These are phyloP conservation scores for Hortaea sp. DNA, from an alignment of 2,329 filamentous ascomycete species.

Conservation along the genomic window DNA sequence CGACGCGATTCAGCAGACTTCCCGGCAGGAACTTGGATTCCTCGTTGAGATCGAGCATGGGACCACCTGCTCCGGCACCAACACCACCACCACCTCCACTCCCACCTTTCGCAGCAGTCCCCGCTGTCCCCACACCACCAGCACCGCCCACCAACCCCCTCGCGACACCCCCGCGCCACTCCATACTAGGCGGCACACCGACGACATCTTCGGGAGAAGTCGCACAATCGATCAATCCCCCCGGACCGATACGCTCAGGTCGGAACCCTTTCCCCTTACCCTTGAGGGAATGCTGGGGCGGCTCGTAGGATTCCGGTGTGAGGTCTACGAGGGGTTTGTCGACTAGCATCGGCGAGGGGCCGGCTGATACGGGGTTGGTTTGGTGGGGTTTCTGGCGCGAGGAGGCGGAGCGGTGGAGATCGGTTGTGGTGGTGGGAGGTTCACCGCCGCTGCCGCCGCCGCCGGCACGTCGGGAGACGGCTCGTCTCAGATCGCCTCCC, in stretches of 20 bases:
- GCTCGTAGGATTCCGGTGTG: constrained; percentile 53
- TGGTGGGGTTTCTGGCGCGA: constrained; percentile 4
- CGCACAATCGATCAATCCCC: constrained; percentile 36
- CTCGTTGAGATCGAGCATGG: constrained; percentile 35
- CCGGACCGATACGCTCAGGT: constrained; percentile 24
- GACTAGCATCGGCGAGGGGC: constrained; percentile 35
- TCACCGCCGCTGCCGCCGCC: constrained; percentile 6
- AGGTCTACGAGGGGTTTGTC: constrained; percentile 57
- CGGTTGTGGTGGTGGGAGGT: constrained; percentile 11
- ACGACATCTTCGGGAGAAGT: constrained; percentile 35
- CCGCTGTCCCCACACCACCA: constrained; percentile 32
- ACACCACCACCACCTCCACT: constrained; percentile 37
- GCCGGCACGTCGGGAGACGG: constrained; percentile 3
- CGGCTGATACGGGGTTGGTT: constrained; percentile 25
- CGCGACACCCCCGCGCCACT: constrained; percentile 30
- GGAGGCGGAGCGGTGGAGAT: constrained; percentile 12
- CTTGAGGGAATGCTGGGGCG: constrained; percentile 45
- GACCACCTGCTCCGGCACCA: constrained; percentile 31
- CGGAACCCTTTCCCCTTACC: constrained; percentile 38
- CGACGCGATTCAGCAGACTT: constrained; percentile 38
- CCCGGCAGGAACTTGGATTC: constrained; percentile 34
- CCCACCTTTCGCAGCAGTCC: too few relatives aligned
- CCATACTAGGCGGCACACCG: constrained; percentile 30
- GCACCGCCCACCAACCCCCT: constrained; percentile 35
- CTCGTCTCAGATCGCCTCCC: constrained; percentile 1